Conservation (phyloP, 805 yeast genomes). For the Suhomyces tanzawaensis region DNA sequence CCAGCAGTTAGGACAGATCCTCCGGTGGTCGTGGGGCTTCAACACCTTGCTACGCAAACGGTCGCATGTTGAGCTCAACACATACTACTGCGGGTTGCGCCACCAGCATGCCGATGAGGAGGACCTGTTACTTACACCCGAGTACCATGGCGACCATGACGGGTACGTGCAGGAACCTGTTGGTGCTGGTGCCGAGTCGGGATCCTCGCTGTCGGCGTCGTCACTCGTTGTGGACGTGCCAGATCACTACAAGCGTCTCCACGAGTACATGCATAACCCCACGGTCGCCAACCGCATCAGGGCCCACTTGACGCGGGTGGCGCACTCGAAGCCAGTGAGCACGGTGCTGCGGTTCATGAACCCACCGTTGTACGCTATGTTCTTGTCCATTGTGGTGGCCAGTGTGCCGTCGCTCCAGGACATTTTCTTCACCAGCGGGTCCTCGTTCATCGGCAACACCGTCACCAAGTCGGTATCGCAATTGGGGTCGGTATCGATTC, state of each 20-base stretch:
- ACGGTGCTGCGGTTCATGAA: slow-evolving; percentile 54
- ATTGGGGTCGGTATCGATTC: slow-evolving; percentile 73
- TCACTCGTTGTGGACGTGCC: neutral
- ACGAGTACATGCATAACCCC: slow-evolving; percentile 3
- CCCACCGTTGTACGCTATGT: slow-evolving; percentile 83
- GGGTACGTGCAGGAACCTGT: neutral
- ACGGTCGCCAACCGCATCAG: neutral
- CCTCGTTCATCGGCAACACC: slow-evolving; percentile 65
- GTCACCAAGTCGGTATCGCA: slow-evolving; percentile 60
- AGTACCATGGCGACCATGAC: neutral
- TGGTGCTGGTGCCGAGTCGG: neutral
- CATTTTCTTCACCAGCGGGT: slow-evolving; percentile 51
- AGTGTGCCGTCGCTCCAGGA: slow-evolving; percentile 57
- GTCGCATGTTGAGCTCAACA: slow-evolving; percentile 34
- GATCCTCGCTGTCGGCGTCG: neutral
- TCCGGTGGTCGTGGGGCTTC: slow-evolving; percentile 88
- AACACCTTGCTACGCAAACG: slow-evolving; percentile 62
- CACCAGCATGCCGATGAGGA: slow-evolving; percentile 4
- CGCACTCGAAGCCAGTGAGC: slow-evolving; percentile 4
- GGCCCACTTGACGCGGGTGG: neutral
- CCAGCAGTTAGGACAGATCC: slow-evolving; percentile 79
- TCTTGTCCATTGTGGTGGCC: slow-evolving; percentile 65
- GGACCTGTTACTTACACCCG: slow-evolving; percentile 12
- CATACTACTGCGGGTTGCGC: slow-evolving; percentile 12
- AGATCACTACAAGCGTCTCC: slow-evolving; percentile 1